Evolutionary conservation across 495 filamentous ascomycete species (phyloP).

Genomic region (Lindgomyces ingoldianus): DNA sequence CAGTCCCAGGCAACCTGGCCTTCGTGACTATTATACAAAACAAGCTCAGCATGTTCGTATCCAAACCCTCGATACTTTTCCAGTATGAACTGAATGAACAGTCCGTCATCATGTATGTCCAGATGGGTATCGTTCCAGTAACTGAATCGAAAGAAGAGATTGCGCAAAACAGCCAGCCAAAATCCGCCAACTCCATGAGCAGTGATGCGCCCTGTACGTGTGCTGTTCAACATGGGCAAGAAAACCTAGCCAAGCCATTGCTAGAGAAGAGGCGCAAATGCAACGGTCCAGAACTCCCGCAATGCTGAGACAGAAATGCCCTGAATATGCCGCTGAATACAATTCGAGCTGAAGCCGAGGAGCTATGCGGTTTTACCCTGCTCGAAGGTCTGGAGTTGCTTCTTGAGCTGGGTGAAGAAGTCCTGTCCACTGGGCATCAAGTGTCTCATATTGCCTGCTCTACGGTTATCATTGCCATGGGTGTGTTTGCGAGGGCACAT

Average conservation of each 20-base stretch:
- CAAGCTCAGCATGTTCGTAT: not conserved
- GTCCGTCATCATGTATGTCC: not conserved
- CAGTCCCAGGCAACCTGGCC: constrained; percentile 3
- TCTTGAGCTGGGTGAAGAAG: constrained; percentile 36
- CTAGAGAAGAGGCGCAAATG: constrained; percentile 2
- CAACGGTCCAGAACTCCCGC: constrained; percentile 21
- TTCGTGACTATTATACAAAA: not conserved
- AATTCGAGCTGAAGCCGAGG: not conserved
- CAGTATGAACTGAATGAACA: constrained; percentile 9
- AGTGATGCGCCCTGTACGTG: constrained; percentile 11
- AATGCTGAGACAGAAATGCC: too few relatives aligned
- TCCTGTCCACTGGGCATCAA: constrained; percentile 36
- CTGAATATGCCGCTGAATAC: constrained; percentile 30
- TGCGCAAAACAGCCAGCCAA: constrained; percentile 7
- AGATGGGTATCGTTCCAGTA: constrained; percentile 27
- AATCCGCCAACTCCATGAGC: constrained; percentile 22
- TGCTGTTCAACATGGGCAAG: constrained; percentile 8
- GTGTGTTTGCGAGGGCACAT: not conserved
- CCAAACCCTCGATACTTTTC: constrained; percentile 21
- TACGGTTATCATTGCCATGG: not conserved
- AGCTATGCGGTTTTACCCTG: constrained; percentile 27
- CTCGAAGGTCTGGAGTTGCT: constrained; percentile 22
- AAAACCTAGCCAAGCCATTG: constrained; percentile 4
- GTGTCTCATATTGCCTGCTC: constrained; percentile 34
- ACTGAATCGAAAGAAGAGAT: not conserved